Percentiles rank a stretch among this genome's conserved stretches.
Evolutionary conservation across 441 rosid genomes (phyloP).

Genomic region (Eutrema salsugineum): DNA sequence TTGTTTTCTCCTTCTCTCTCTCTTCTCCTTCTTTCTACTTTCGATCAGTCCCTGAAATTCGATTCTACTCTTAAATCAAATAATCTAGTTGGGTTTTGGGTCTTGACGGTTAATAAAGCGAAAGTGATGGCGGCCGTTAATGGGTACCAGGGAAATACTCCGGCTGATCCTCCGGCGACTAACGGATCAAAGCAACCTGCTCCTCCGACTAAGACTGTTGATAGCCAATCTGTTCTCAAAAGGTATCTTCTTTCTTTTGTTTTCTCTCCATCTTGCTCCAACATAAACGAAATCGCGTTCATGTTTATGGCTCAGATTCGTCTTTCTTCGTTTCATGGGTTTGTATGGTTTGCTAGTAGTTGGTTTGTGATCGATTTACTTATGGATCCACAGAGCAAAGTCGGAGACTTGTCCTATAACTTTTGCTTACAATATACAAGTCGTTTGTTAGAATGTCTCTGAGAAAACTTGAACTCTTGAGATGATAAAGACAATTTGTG

Average conservation of each 20-base stretch:
- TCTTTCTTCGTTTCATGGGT: background rate
- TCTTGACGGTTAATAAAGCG: background rate
- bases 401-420: background rate
- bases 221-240: slow-evolving; percentile 79
- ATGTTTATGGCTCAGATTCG: background rate
- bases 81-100: background rate
- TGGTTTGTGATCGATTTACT: background rate
- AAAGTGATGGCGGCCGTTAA: slow-evolving; percentile 50
- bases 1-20: slow-evolving; percentile 23
- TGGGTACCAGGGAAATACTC: slow-evolving; percentile 65
- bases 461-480: background rate
- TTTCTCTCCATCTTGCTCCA: background rate
- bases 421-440: background rate
- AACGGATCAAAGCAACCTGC: slow-evolving; percentile 46
- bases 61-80: background rate
- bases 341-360: background rate
- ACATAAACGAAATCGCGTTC: background rate
- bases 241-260: slow-evolving; percentile 35
- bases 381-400: background rate
- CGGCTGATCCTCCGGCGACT: slow-evolving; percentile 39
- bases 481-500: background rate
- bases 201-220: slow-evolving; percentile 50
- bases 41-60: background rate
- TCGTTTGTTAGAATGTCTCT: slow-evolving; percentile 18
- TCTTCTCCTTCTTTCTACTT: slow-evolving; percentile 10